Base-by-base conservation (phyloP, 2,329 filamentous ascomycete species). In the Colletotrichum scovillei region DNA sequence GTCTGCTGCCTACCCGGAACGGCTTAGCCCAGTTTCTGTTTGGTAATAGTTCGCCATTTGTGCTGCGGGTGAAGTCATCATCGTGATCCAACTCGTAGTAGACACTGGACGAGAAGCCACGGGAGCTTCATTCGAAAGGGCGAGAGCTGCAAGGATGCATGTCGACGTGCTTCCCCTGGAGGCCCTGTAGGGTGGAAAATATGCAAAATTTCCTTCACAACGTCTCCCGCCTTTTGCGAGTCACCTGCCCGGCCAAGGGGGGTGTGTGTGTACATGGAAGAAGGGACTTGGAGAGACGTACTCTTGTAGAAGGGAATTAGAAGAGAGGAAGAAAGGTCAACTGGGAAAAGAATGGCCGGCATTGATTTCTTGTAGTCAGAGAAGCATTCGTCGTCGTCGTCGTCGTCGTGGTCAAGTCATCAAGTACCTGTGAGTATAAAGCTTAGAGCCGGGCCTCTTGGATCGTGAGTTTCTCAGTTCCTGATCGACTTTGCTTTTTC, bases 61-160 rank as follows among this genome's bases (percentile, higher is more conserved):
- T 68, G 62, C 65, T 75, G 68, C 60, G 67, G 63, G 72, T 74
- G 74, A 75, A 73, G 74, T 74, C 74, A 73, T 75, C 68, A 74
- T 75, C 74, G 69, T 74, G 74, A 75, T 75, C 74, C 52, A 63
- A 63, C 38, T 53, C 42, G n/a, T 55, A 55, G 59, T 58, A 19
- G 60, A 49, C 49, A 63, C 53, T 49, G 46, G 38, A 64, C 53
- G 32, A 46, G 62, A 32, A 42, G 58, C 53, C 53, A 28, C 55
- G 38, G 30, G 42, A 63, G 66, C 70, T 70, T 53, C 52, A 56
- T 66, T 63, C 59, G 66, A 72, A 19, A 49, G 19, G 42, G 42
- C 42, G 42, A 49, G 19, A 71, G 63, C 63, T 72, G 59, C 70
- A 73, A 73, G 70, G 70, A 73, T 73, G 60, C 60, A 65, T 64